Conservation (phyloP, 495 filamentous ascomycete genomes). For the Arthonia radiata region DNA sequence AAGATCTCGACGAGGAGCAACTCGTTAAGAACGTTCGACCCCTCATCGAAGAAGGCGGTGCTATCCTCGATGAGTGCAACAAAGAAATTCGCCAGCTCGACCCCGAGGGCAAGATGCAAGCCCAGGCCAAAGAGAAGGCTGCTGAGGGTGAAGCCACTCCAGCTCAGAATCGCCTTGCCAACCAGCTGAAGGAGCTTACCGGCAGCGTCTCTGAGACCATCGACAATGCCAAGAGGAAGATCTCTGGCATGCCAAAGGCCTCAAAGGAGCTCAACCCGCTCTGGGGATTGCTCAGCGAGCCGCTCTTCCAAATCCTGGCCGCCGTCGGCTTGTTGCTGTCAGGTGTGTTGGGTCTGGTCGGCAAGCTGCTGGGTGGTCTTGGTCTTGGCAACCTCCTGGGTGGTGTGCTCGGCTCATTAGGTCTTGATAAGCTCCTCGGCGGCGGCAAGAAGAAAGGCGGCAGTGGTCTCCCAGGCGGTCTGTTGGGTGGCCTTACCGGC, state of each 20-base stretch:
- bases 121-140: slow-evolving; percentile 65
- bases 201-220: slow-evolving; percentile 45
- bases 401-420: slow-evolving; percentile 54
- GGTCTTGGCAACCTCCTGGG: slow-evolving; percentile 63
- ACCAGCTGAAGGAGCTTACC: slow-evolving; percentile 52
- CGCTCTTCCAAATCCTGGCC: slow-evolving; percentile 78
- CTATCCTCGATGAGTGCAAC: slow-evolving; percentile 68
- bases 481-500: too few species aligned
- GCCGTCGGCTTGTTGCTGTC: slow-evolving; percentile 65
- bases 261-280: slow-evolving; percentile 86
- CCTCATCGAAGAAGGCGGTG: slow-evolving; percentile 59
- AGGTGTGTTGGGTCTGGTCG: slow-evolving; percentile 65
- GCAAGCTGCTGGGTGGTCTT: slow-evolving; percentile 43
- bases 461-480: too few species aligned
- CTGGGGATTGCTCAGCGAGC: slow-evolving; percentile 60
- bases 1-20: slow-evolving; percentile 76
- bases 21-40: slow-evolving; percentile 70
- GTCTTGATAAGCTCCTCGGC: slow-evolving; percentile 51
- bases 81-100: slow-evolving; percentile 77
- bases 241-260: slow-evolving; percentile 75
- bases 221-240: slow-evolving; percentile 61
- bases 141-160: slow-evolving; percentile 60
- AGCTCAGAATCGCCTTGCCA: slow-evolving; percentile 68
- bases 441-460: too few species aligned
- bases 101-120: slow-evolving; percentile 62